Base-by-base conservation (phyloP, 2,329 filamentous ascomycete species). In the Botrytis elliptica region DNA sequence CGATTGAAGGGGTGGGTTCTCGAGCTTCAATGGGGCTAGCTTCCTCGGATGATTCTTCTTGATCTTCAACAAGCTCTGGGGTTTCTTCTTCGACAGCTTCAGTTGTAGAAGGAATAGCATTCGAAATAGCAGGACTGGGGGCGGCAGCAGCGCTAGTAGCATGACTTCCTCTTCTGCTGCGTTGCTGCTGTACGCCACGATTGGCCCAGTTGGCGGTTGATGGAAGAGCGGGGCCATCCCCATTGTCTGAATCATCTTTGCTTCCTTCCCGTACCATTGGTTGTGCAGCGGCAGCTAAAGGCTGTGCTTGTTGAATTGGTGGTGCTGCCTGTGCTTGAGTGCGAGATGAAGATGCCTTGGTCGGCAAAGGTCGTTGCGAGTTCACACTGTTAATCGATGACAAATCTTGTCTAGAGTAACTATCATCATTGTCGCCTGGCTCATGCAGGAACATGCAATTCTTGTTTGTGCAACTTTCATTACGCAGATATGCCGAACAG, bases 401-500 rank as follows among this genome's bases (percentile, higher is more conserved):
- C 55, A 98, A 84, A 82, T 98, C 95, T 81, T 98, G 94, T 66
- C 96, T 89, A 14, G 94, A 97, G 81, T 97, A 98, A 83, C 94
- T 98, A 80, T 98, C 95, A 77, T 96, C 95, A 79, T 98, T 96
- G 80, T 99, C 96, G n/a, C 96, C 97, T 57, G 96, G 93, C 83
- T 99, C 97, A 81, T 99, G 96, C 69, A 99, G 84, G 82, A 99
- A 99, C 89, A 98, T 99, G 85, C 96, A 99, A 76, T 96, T 95
- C 70, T 95, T 91, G 80, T 99, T 99, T 73, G 93, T 94, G 83
- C 96, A 99, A 77, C 91, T 92, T 83, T 99, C 96, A 77, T 97
- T 94, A 74, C 97, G 92, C 29, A 99, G 87, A 86, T 97, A 99
- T 6, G 96, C 95, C 0, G 96, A 99, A 82, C 96, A 99, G 83